These are phyloP conservation scores for Xylaria arbuscula DNA, from an alignment of 2,329 filamentous ascomycete genomes.

Conservation along the genomic window DNA sequence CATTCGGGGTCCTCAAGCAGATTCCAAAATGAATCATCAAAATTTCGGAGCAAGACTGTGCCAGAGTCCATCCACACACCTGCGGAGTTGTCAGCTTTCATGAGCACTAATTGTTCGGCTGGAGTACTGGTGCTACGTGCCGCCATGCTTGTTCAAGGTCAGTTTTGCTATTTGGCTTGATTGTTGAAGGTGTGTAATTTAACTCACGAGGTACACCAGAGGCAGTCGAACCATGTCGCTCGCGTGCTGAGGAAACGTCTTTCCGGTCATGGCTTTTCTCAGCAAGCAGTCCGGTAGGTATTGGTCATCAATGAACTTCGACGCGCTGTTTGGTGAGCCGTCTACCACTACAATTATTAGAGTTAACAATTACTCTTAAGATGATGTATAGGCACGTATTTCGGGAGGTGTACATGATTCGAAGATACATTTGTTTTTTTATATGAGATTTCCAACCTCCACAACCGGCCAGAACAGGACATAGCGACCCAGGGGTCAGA, in stretches of 20 bases:
- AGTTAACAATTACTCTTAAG: too few relatives aligned
- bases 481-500: too few relatives aligned
- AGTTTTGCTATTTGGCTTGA: neutral
- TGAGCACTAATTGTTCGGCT: neutral
- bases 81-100: neutral
- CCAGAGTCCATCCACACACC: neutral
- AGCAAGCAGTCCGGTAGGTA: neutral
- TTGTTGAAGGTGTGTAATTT: neutral
- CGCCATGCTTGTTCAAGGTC: neutral
- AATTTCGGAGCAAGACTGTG: neutral
- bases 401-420: too few relatives aligned
- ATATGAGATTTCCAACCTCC: too few relatives aligned
- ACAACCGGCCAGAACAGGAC: too few relatives aligned
- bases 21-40: neutral
- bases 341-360: neutral
- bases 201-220: neutral
- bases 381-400: too few relatives aligned
- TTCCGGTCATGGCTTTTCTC: neutral
- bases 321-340: neutral
- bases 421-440: too few relatives aligned
- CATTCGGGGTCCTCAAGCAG: neutral
- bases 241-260: neutral
- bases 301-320: neutral
- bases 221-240: neutral
- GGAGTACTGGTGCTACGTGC: neutral